Percentiles rank a stretch among this genome's conserved stretches.
phyloP scores from a whole-genome alignment of 2,329 filamentous ascomycete species.

The Fusarium dlaminii region DNA sequence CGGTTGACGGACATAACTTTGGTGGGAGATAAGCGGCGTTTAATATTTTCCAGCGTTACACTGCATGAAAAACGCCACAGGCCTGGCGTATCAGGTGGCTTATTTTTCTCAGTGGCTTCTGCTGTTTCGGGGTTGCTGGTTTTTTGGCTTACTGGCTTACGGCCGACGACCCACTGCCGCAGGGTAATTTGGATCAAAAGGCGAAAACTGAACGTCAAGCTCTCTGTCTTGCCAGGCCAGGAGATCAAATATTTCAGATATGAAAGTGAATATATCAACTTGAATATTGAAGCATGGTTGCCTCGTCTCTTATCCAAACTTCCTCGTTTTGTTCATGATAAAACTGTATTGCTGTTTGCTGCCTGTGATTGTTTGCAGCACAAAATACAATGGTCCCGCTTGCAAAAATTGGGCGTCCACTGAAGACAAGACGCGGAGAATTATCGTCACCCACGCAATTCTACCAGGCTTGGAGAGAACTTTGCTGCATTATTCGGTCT shows the following conservation, averaged over 20 bases:
- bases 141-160: neutral
- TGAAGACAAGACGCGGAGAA: fast-evolving
- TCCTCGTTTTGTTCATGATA: neutral
- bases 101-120: neutral
- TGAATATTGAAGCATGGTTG: neutral
- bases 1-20: neutral
- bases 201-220: neutral
- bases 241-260: neutral
- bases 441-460: neutral
- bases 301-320: fast-evolving
- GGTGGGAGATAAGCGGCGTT: neutral
- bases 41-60: neutral
- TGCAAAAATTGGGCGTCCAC: fast-evolving
- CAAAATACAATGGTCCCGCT: neutral
- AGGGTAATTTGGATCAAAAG: neutral
- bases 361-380: fast-evolving
- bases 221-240: neutral
- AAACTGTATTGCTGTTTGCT: neutral
- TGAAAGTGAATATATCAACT: fast-evolving
- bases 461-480: fast-evolving
- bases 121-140: neutral
- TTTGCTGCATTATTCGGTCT: fast-evolving
- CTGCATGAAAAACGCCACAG: neutral
- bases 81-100: neutral
- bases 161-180: neutral